Evolutionary conservation across 352 stramenopile genomes (phyloP), one percentile per base, ranked within the genome.

Genomic region (Elongisporangium senticosum): DNA sequence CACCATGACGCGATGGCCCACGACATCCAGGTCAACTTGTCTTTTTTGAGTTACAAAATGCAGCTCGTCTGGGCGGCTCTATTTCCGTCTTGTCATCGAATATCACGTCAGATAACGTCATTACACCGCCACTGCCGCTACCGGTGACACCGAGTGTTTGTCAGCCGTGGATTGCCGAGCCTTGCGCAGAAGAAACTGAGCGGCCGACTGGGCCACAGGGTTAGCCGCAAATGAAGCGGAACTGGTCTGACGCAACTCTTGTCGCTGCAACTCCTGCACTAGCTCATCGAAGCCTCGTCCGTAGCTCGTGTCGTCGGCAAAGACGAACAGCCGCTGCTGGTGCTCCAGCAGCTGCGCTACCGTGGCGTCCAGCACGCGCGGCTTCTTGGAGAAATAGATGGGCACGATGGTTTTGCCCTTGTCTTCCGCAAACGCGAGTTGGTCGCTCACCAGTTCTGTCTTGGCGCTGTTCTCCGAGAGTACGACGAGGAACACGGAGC

Each of bases 361-460:
- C 3, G 62, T 62, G 40, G 57, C 49, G 62, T 86, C 74, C 26
- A 88, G 59, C 20, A 84, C 56, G 24, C 65, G 68, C 2, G 78
- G 75, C 17, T 67, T 64, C 55, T 71, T 79, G 15, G 76, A 86
- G 49, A 78, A 87, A 61, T 90, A 86, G 22, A 90, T 72, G 1
- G 84, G 82, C 26, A 90, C 75, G 65, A 92, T 85, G 23, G 64
- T 65, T 68, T 90, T 90, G 53, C 78, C 83, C 58, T 90, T 90
- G 61, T 93, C 83, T 62, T 91, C 81, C 2, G 81, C 83, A 55
- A 90, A 93, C 17, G 79, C 83, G n/a, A 91, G 61, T 65, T 93
- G 81, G 62, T 91, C 81, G 61, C 81, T 90, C 53, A 94, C 77
- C 20, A 94, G 67, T 58, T 94, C 84, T 6, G 77, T 91, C 65